These are phyloP conservation scores for Trichoderma atrobrunneum DNA, from an alignment of 2,329 filamentous ascomycete species.

Conservation along the genomic window DNA sequence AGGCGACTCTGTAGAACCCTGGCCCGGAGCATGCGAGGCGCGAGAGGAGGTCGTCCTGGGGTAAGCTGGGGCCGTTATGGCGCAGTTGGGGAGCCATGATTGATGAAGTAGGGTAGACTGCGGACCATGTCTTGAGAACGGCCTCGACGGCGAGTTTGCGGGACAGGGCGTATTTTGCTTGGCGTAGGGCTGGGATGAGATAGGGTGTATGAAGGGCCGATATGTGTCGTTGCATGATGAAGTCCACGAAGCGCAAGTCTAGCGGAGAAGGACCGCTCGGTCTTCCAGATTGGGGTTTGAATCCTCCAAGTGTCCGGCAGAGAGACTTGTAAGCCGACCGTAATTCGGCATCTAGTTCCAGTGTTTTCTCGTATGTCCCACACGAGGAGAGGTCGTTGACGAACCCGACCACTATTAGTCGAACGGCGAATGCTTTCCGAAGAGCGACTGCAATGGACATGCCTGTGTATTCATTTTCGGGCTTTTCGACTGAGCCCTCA, in stretches of 20 bases:
- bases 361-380: constrained; percentile 43
- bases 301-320: constrained; percentile 32
- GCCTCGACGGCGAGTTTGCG: constrained; percentile 48
- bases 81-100: constrained; percentile 1
- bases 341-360: constrained; percentile 44
- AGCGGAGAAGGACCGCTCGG: constrained; percentile 33
- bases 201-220: constrained; percentile 56
- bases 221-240: constrained; percentile 54
- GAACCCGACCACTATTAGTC: constrained; percentile 42
- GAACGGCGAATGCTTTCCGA: constrained; percentile 41
- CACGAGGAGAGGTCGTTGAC: constrained; percentile 42
- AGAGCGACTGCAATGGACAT: constrained; percentile 42
- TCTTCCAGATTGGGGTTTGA: constrained; percentile 18
- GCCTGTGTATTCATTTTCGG: constrained; percentile 39
- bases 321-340: constrained; percentile 42
- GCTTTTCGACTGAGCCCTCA: constrained; percentile 32
- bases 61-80: not conserved
- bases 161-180: constrained; percentile 50
- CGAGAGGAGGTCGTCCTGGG: constrained; percentile 32
- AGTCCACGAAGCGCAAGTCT: constrained; percentile 46
- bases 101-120: constrained; percentile 31
- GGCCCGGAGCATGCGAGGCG: constrained; percentile 39
- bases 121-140: constrained; percentile 46
- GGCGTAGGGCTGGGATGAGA: constrained; percentile 38
- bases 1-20: constrained; percentile 40